Evolutionary conservation across 768 basidiomycete genomes (phyloP).

Genomic region (Amanita thiersii): DNA sequence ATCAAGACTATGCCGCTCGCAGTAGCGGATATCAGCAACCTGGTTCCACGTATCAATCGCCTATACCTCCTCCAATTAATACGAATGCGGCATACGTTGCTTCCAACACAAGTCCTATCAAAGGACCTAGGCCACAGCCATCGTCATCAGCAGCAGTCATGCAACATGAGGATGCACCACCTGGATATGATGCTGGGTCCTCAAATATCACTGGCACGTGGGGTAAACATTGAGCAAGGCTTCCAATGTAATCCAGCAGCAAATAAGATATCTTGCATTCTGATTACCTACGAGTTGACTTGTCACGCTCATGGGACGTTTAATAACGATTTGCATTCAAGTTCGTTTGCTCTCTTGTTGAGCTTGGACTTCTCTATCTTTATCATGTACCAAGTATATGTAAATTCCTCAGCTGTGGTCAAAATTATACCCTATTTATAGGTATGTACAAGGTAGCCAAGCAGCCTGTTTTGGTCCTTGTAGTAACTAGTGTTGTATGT

Average conservation of each 20-base stretch:
- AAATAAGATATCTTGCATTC: too few relatives aligned
- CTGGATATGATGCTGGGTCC: conserved; percentile 53
- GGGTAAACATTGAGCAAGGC: conserved; percentile 34
- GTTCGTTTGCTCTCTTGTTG: background rate
- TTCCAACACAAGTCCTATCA: conserved; percentile 29
- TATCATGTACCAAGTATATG: background rate
- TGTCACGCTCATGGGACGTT: conserved; percentile 1
- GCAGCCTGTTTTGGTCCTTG: background rate
- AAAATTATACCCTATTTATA: conserved; percentile 5
- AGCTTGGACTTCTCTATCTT: background rate
- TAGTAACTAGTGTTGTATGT: too few relatives aligned
- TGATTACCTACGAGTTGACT: too few relatives aligned
- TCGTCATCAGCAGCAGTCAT: conserved; percentile 15
- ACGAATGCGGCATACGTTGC: conserved; percentile 20
- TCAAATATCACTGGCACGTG: conserved; percentile 43
- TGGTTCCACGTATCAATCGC: conserved; percentile 14
- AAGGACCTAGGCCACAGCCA: conserved; percentile 32
- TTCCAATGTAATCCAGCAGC: too few relatives aligned
- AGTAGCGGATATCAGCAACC: conserved; percentile 32
- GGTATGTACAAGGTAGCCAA: background rate
- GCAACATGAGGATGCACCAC: conserved; percentile 49
- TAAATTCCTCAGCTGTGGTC: background rate
- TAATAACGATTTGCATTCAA: background rate
- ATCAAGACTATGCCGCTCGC: conserved; percentile 41
- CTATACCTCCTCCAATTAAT: conserved; percentile 31